These are phyloP conservation scores for Odonthalia washingtoniensis DNA, from an alignment of 31 red algal genomes.

Conservation along the genomic window DNA sequence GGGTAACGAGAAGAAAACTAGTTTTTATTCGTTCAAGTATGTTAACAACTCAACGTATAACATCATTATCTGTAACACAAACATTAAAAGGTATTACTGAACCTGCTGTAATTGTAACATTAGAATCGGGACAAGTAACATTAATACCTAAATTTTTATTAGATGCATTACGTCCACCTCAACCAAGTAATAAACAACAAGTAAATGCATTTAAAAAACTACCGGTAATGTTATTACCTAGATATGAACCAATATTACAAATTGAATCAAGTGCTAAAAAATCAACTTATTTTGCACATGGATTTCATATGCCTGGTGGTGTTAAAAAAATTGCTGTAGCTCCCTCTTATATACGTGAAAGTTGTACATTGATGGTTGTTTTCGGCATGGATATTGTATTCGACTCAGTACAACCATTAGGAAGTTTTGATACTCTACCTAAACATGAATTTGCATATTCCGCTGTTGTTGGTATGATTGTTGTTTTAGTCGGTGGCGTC, in stretches of 20 bases:
- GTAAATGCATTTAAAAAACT: not conserved
- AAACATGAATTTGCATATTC: conserved; percentile 52
- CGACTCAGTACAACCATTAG: conserved; percentile 50
- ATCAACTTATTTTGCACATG: conserved; percentile 35
- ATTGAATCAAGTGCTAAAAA: conserved; percentile 38
- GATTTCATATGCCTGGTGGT: conserved; percentile 26
- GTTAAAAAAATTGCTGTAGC: conserved; percentile 49
- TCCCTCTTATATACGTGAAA: conserved; percentile 52
- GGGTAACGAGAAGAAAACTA: no score
- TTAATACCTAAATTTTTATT: conserved; percentile 48
- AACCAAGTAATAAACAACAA: not conserved
- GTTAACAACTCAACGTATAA: conserved; percentile 41
- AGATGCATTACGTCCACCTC: conserved; percentile 53
- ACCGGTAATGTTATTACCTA: not conserved
- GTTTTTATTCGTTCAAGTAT: conserved; percentile 52
- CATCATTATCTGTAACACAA: conserved; percentile 46
- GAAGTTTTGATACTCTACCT: conserved; percentile 67
- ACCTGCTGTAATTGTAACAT: conserved; percentile 37
- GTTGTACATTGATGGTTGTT: conserved; percentile 33
- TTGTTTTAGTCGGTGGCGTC: conserved; percentile 4
- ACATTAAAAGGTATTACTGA: conserved; percentile 60
- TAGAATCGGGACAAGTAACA: conserved; percentile 60
- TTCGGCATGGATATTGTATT: conserved; percentile 69
- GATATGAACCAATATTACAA: conserved; percentile 51
- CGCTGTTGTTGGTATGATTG: conserved; percentile 42